Evolutionary conservation across 345 rosid species (phyloP).

Genomic region (Boechera divaricarpa): DNA sequence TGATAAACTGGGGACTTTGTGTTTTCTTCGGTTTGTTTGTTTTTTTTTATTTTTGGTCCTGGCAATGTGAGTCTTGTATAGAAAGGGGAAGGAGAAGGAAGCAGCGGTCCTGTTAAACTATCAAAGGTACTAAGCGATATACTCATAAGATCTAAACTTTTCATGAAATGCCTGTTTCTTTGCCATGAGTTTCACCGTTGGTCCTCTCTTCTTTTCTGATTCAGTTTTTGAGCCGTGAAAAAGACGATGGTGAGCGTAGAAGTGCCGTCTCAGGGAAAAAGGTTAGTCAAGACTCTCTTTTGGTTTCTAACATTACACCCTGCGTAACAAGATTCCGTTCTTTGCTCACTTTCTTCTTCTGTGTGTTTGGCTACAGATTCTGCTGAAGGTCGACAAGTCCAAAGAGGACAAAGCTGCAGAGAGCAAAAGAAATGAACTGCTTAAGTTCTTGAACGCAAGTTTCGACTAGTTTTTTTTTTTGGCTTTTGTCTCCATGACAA

Average conservation of each 20-base stretch:
- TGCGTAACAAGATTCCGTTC: neutral
- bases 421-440: slow-evolving; percentile 82
- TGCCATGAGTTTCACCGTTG: neutral
- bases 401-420: slow-evolving; percentile 97
- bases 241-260: slow-evolving; percentile 81
- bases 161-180: neutral
- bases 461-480: slow-evolving; percentile 64
- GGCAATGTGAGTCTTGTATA: slow-evolving; percentile 82
- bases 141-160: neutral
- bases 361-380: slow-evolving; percentile 58
- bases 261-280: slow-evolving; percentile 99
- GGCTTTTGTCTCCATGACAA: neutral
- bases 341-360: slow-evolving; percentile 4
- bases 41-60: slow-evolving; percentile 48
- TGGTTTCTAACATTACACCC: neutral
- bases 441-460: slow-evolving; percentile 96
- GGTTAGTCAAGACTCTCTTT: slow-evolving; percentile 47
- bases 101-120: slow-evolving; percentile 86
- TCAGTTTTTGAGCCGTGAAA: slow-evolving; percentile 82
- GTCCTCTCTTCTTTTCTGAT: neutral
- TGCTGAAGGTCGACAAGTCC: slow-evolving; percentile 87
- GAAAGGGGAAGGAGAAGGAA: slow-evolving; percentile 77
- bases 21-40: slow-evolving; percentile 50
- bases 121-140: slow-evolving; percentile 64
- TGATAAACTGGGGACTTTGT: slow-evolving; percentile 62